Evolutionary conservation across 2,329 filamentous ascomycete species (phyloP).

Genomic region (Cercospora sp.): DNA sequence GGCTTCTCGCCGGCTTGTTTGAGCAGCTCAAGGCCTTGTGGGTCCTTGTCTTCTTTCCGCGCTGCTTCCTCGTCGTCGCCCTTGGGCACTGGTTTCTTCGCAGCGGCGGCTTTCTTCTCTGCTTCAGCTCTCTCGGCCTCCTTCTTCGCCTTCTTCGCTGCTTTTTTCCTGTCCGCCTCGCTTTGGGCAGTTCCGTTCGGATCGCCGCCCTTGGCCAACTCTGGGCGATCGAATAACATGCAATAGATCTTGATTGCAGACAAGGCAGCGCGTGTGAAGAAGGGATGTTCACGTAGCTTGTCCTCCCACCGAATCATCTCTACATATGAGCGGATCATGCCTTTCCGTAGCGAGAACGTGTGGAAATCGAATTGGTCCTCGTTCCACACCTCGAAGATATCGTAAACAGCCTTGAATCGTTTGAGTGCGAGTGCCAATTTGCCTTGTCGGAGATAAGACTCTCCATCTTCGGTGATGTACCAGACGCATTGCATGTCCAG

Average conservation of each 20-base stretch:
- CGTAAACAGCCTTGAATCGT: conserved; percentile 81
- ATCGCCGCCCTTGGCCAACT: conserved; percentile 69
- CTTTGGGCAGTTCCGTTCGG: conserved; percentile 68
- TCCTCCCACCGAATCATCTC: conserved; percentile 98
- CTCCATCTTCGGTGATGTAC: conserved; percentile 93
- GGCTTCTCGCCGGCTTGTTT: conserved; percentile 69
- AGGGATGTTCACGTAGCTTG: conserved; percentile 84
- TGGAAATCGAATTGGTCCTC: conserved; percentile 99
- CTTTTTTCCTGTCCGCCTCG: conserved; percentile 77
- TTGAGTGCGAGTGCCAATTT: conserved; percentile 86
- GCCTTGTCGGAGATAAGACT: conserved; percentile 79
- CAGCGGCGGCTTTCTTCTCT: conserved; percentile 61
- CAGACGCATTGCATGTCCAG: conserved; percentile 98
- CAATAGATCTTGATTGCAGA: conserved; percentile 80
- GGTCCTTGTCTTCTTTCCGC: conserved; percentile 90
- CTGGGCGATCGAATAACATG: conserved; percentile 72
- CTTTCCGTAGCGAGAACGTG: conserved; percentile 93
- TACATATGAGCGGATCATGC: conserved; percentile 89
- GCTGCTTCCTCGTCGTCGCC: conserved; percentile 54
- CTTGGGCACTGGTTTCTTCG: conserved; percentile 52
- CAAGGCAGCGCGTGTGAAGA: conserved; percentile 81
- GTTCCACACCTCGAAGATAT: conserved; percentile 96
- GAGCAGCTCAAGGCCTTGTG: conserved; percentile 71
- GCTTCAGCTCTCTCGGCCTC: conserved; percentile 78
- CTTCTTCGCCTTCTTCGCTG: conserved; percentile 70